Evolutionary conservation across 1,139 yeast species (phyloP).

Genomic region (Scheffersomyces cryptocercus): DNA sequence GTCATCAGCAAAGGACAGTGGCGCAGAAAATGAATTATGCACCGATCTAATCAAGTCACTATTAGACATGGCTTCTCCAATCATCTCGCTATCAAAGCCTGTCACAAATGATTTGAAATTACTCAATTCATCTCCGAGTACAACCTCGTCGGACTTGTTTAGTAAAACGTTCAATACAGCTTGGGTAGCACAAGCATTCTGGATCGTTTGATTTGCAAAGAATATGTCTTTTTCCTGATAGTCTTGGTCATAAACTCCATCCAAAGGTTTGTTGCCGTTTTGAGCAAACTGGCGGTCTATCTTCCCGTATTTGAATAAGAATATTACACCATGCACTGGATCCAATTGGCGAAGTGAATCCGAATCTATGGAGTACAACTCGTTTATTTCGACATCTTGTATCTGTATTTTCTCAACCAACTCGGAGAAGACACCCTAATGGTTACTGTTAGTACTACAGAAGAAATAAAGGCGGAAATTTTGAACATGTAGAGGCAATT

Average conservation of each 20-base stretch:
- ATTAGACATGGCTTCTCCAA: slow-evolving; percentile 66
- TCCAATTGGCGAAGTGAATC: slow-evolving; percentile 39
- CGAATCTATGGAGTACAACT: slow-evolving; percentile 55
- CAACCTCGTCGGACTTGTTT: slow-evolving; percentile 36
- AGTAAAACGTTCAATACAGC: slow-evolving; percentile 65
- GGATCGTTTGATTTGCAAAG: slow-evolving; percentile 67
- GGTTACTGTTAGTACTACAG: slow-evolving; percentile 10
- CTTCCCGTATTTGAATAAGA: slow-evolving; percentile 61
- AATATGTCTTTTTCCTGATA: slow-evolving; percentile 44
- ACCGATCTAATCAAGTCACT: slow-evolving; percentile 58
- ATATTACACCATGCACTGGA: slow-evolving; percentile 62
- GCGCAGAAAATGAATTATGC: slow-evolving; percentile 67
- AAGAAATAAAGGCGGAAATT: background rate
- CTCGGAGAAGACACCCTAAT: slow-evolving; percentile 67
- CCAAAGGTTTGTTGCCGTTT: slow-evolving; percentile 33
- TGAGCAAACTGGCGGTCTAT: slow-evolving; percentile 33
- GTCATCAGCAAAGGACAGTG: slow-evolving; percentile 48
- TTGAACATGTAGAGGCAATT: no score
- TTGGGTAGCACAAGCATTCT: slow-evolving; percentile 78
- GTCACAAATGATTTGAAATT: slow-evolving; percentile 54
- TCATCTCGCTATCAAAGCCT: slow-evolving; percentile 57
- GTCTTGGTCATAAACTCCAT: slow-evolving; percentile 46
- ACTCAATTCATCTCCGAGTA: slow-evolving; percentile 51
- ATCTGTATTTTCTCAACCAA: slow-evolving; percentile 62
- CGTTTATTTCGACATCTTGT: slow-evolving; percentile 58